A percentile compares a stretch with the other conserved stretches of the same genome.
These are phyloP conservation scores for Pythium angustatum DNA, from an alignment of 352 stramenopile species.

Conservation along the genomic window DNA sequence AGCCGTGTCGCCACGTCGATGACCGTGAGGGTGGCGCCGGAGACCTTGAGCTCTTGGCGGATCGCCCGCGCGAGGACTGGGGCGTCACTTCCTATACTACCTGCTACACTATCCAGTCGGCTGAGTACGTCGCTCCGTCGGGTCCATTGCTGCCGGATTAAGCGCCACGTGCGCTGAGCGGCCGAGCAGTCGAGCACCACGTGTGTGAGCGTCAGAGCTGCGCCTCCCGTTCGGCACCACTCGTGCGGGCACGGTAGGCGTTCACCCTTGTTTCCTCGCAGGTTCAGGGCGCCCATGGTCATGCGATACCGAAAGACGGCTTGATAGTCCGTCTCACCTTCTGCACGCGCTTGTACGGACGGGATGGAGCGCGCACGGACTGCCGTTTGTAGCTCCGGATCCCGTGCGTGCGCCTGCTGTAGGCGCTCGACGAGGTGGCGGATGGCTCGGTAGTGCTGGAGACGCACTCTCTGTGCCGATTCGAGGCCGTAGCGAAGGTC, in stretches of 20 bases:
- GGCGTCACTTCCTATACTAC: neutral
- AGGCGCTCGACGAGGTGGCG: neutral
- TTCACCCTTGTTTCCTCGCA: neutral
- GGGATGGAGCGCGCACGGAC: neutral
- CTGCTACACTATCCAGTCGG: neutral
- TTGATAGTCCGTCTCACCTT: slow-evolving; percentile 2
- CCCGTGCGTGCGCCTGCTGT: neutral
- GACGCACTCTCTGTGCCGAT: neutral
- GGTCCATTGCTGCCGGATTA: neutral
- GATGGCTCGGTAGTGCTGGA: neutral
- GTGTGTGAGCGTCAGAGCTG: neutral
- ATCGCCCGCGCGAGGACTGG: slow-evolving; percentile 7
- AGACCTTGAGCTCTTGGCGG: neutral
- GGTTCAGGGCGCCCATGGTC: neutral
- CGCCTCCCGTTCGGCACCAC: neutral
- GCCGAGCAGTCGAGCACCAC: neutral
- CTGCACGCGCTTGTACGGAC: neutral
- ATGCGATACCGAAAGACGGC: neutral
- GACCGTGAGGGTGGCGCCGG: neutral
- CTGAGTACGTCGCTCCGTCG: neutral
- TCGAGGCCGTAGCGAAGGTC: neutral
- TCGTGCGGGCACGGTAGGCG: neutral
- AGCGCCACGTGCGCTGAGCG: neutral
- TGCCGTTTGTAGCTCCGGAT: neutral
- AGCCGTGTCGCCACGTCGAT: neutral